Percentiles rank a stretch among this genome's conserved stretches.
Conservation (phyloP, 129 eudicot species). For the sunflower (Helianthus annuus) region HanXRQr2.0-SUNRISE NC_035443.2:14565241-14565740, state of each 20-base stretch:
- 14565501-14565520: neutral
- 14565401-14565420: conserved; percentile 5
- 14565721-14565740: conserved; percentile 9
- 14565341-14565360: conserved; percentile 17
- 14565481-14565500: neutral
- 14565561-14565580: conserved; percentile 11
- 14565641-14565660: conserved; percentile 12
- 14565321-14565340: conserved; percentile 22
- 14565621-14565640: conserved; percentile 7
- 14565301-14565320: conserved; percentile 11
- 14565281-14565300: neutral
- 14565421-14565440: conserved; percentile 12
- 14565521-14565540: conserved; percentile 15
- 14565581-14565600: conserved; percentile 24
- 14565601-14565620: conserved; percentile 20
- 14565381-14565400: conserved; percentile 20
- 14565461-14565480: conserved; percentile 25
- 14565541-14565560: neutral
- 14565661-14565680: conserved; percentile 14
- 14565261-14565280: conserved; percentile 24
- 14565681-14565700: neutral
- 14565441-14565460: neutral
- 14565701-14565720: neutral
- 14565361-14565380: conserved; percentile 16
- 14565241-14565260: conserved; percentile 36